Evolutionary conservation across 2,329 filamentous ascomycete species (phyloP).

Genomic region (Alternaria sp.): DNA sequence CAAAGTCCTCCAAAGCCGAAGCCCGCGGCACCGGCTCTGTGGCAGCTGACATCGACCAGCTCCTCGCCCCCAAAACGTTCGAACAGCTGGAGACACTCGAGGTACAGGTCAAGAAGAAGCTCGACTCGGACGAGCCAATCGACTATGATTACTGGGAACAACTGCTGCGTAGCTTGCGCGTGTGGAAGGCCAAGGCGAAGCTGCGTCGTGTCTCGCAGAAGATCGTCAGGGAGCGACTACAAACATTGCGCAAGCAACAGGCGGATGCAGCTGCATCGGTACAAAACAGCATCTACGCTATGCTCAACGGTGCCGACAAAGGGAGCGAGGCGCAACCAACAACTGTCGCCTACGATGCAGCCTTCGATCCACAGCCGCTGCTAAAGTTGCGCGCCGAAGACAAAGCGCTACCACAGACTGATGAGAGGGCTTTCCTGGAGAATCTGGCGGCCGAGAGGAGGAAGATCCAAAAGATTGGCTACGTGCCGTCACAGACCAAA

Average conservation of each 20-base stretch:
- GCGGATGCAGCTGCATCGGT: constrained; percentile 69
- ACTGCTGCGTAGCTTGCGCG: constrained; percentile 79
- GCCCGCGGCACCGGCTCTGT: constrained; percentile 83
- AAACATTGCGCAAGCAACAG: constrained; percentile 72
- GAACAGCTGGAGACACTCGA: constrained; percentile 89
- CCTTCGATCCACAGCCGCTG: constrained; percentile 70
- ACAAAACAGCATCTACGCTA: constrained; percentile 61
- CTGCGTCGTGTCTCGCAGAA: constrained; percentile 79
- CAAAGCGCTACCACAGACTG: constrained; percentile 65
- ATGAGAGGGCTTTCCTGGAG: constrained; percentile 67
- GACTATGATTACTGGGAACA: constrained; percentile 99
- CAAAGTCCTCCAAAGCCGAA: constrained; percentile 68
- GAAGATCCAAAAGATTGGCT: constrained; percentile 70
- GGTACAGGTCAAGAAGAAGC: constrained; percentile 83
- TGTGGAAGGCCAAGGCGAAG: constrained; percentile 92
- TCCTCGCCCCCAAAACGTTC: constrained; percentile 83
- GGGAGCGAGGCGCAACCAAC: constrained; percentile 13
- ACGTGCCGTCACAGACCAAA: constrained; percentile 67
- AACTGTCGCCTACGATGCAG: constrained; percentile 47
- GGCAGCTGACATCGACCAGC: constrained; percentile 83
- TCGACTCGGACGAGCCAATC: constrained; percentile 87
- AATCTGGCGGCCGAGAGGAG: constrained; percentile 66
- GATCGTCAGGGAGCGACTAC: constrained; percentile 74
- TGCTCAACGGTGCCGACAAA: constrained; percentile 42
- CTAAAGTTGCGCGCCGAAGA: constrained; percentile 71